Evolutionary conservation across 116 monocot genomes (phyloP).

Genomic region (Papilionanthe hybrid): DNA sequence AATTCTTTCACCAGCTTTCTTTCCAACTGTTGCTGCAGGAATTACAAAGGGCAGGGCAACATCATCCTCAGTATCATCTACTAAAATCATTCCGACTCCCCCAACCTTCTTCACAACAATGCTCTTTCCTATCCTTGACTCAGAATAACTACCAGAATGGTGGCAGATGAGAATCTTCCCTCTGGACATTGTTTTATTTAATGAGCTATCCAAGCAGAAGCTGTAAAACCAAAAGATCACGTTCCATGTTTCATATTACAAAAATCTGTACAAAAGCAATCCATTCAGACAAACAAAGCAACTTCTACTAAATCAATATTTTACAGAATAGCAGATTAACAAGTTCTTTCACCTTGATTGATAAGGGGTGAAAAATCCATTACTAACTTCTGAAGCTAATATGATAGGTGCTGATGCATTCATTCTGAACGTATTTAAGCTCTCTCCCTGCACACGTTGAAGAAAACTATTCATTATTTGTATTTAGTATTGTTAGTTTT

Average conservation of each 20-base stretch:
- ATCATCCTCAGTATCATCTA: slow-evolving; percentile 57
- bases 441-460: slow-evolving; percentile 51
- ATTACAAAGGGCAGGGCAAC: slow-evolving; percentile 58
- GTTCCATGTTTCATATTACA: background rate
- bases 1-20: slow-evolving; percentile 34
- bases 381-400: slow-evolving; percentile 58
- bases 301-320: background rate
- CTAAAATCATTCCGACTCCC: slow-evolving; percentile 75
- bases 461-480: no score
- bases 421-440: slow-evolving; percentile 53
- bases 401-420: slow-evolving; percentile 43
- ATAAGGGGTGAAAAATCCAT: slow-evolving; percentile 66
- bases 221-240: slow-evolving; percentile 20
- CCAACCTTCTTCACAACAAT: slow-evolving; percentile 54
- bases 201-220: slow-evolving; percentile 75
- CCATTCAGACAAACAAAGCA: no score
- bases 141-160: slow-evolving; percentile 35
- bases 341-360: slow-evolving; percentile 55
- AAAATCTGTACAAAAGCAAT: background rate
- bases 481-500: no score
- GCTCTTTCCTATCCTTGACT: slow-evolving; percentile 61
- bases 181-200: slow-evolving; percentile 54
- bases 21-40: slow-evolving; percentile 53
- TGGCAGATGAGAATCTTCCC: slow-evolving; percentile 62
- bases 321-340: background rate